phyloP scores from a whole-genome alignment of 257 asterid genomes.

The Forsythia suspensa region DNA sequence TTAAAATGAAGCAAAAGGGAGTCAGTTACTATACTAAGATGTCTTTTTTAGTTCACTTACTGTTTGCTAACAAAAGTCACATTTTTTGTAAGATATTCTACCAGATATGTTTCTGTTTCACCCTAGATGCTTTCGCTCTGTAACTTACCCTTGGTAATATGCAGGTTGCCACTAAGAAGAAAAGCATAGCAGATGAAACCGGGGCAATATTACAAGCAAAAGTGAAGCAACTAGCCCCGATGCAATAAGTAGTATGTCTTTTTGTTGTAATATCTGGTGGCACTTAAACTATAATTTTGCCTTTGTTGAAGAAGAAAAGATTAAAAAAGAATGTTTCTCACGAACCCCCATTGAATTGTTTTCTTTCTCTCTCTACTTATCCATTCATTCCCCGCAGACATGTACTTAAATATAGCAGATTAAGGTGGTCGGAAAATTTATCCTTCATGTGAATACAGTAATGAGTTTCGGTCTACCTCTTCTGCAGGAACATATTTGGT shows the following conservation, averaged over 20 bases:
- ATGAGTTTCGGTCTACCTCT: background rate
- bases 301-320: background rate
- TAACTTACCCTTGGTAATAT: slow-evolving; percentile 7
- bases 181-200: slow-evolving; percentile 75
- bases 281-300: background rate
- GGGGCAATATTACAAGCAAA: slow-evolving; percentile 78
- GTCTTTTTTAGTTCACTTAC: background rate
- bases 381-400: background rate
- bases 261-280: slow-evolving; percentile 1
- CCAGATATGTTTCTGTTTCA: background rate
- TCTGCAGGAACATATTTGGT: background rate
- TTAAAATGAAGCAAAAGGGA: background rate
- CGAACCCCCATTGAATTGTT: background rate
- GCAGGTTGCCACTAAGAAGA: slow-evolving; percentile 86
- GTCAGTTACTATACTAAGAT: background rate
- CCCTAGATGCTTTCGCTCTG: slow-evolving; percentile 7
- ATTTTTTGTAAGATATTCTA: background rate
- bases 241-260: slow-evolving; percentile 33
- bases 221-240: slow-evolving; percentile 54
- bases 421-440: background rate
- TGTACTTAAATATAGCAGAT: background rate
- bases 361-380: background rate
- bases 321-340: background rate
- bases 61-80: background rate
- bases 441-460: background rate